Base-by-base conservation (phyloP, 768 basidiomycete genomes). In the Rhizopogon vinicolor region DNA sequence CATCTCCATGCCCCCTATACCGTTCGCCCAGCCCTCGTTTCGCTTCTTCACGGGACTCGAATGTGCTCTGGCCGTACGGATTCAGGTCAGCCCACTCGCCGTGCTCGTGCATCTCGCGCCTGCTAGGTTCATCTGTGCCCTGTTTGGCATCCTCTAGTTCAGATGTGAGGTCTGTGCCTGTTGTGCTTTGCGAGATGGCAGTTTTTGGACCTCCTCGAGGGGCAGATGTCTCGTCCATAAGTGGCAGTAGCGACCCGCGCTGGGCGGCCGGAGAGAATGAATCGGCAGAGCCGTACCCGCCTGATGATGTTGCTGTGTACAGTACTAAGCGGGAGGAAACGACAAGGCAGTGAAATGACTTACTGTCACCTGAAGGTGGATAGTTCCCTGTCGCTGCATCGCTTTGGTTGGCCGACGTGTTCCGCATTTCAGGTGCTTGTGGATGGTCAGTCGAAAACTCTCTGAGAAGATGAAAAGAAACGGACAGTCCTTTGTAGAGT, bases 321-420 rank as follows among this genome's bases (percentile, higher is more conserved):
- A 33, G 31, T 10, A 33, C 31, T 56, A 18, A 40, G 50, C 2
- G 55, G 13, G 41, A 9, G 18, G 10, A 46, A 9, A 22, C 18
- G 31, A 22, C 7, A 33, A 33, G 10, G 31, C 8, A 33, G 6
- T 33, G 31, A 10, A 33, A 33, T 33, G 31, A 33, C 55, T 56
- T 22, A 52, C 55, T 52, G 31, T 56, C 55, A 44, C 53, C 41
- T 29, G 39, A 43, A 31, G 52, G 44, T n/a, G 52, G 56, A 10
- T 53, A 53, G 28, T 56, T 53, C 16, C n/a, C 28, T 46, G 56
- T 57, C 40, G 40, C 9, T 16, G 37, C 35, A 18, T 31, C 25
- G 31, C 31, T 33, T 10, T 33, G 8, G 7, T 33, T 33, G 31
- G 10, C 31, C 31, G 31, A 33, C 9, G 7, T 6, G 2, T 33